Conservation (phyloP, 768 basidiomycete genomes). For the Polyporus arcularius region DNA sequence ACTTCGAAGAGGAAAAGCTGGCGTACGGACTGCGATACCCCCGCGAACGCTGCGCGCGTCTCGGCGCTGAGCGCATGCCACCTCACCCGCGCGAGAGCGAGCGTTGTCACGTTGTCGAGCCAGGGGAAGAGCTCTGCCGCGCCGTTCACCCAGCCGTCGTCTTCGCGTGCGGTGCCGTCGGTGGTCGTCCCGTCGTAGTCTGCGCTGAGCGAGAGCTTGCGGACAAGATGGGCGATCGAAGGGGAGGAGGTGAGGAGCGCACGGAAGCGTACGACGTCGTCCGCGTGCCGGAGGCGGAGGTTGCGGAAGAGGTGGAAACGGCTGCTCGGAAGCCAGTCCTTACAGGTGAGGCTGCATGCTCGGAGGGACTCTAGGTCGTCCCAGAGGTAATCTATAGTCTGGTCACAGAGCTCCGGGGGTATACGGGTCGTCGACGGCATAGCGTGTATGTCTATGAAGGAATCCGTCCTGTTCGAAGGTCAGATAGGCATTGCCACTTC, state of each 20-base stretch:
- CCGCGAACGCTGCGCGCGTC: constrained; percentile 24
- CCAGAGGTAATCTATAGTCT: constrained; percentile 32
- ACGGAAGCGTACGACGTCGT: constrained; percentile 21
- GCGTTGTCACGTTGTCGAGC: constrained; percentile 21
- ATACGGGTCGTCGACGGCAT: constrained; percentile 7
- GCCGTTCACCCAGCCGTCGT: constrained; percentile 26
- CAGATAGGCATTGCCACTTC: neutral
- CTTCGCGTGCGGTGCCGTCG: constrained; percentile 19
- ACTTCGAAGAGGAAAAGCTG: constrained; percentile 31
- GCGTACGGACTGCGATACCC: constrained; percentile 18
- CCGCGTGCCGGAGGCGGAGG: constrained; percentile 23
- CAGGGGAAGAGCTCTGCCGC: constrained; percentile 19
- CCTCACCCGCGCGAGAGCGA: constrained; percentile 27
- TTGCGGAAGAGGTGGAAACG: constrained; percentile 31
- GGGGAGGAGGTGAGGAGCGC: constrained; percentile 19
- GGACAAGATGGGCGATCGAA: constrained; percentile 23
- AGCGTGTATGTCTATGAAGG: neutral
- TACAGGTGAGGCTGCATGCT: constrained; percentile 27
- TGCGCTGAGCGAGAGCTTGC: constrained; percentile 25
- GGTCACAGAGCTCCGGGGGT: constrained; percentile 31
- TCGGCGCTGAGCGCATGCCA: constrained; percentile 25
- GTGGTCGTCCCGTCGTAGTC: constrained; percentile 19
- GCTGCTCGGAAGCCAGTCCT: constrained; percentile 26
- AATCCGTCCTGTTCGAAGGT: neutral
- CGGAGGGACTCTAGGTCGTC: constrained; percentile 28